These are phyloP conservation scores for Calocybe cyanea DNA, from an alignment of 768 basidiomycete genomes.

Conservation along the genomic window DNA sequence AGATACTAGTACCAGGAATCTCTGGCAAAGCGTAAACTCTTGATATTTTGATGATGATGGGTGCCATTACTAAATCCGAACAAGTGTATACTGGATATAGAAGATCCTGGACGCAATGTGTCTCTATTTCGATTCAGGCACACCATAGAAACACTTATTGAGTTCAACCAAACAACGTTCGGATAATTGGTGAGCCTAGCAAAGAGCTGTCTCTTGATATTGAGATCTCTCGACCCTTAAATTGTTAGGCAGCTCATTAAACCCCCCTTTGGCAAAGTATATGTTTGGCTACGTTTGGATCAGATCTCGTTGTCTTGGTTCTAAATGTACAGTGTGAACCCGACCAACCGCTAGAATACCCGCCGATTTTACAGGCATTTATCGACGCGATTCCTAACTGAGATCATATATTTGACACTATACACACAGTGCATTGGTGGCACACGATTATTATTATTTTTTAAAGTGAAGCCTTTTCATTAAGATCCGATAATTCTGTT, in stretches of 20 bases:
- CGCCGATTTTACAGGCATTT: neutral
- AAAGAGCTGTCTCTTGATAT: slow-evolving; percentile 2
- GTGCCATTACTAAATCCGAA: too few relatives aligned
- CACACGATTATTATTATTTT: too few relatives aligned
- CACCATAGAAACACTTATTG: too few relatives aligned
- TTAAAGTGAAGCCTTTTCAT: too few relatives aligned
- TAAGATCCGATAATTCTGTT: too few relatives aligned
- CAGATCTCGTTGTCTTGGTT: slow-evolving; percentile 8
- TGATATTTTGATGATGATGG: too few relatives aligned
- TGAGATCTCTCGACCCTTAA: slow-evolving; percentile 2
- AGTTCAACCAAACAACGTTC: slow-evolving; percentile 6
- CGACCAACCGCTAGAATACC: neutral
- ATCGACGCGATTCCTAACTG: slow-evolving; percentile 5
- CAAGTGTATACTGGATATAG: too few relatives aligned
- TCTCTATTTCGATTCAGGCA: too few relatives aligned
- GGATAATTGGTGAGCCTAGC: neutral
- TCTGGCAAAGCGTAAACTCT: too few relatives aligned
- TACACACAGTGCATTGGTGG: neutral
- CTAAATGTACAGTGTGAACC: neutral
- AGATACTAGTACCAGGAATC: too few relatives aligned
- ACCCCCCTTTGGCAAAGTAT: slow-evolving; percentile 9
- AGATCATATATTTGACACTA: neutral
- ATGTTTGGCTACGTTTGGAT: slow-evolving; percentile 5
- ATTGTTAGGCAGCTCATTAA: slow-evolving; percentile 2
- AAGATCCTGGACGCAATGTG: too few relatives aligned